Evolutionary conservation across 2,329 filamentous ascomycete genomes (phyloP).

Genomic region (Calycina marina): DNA sequence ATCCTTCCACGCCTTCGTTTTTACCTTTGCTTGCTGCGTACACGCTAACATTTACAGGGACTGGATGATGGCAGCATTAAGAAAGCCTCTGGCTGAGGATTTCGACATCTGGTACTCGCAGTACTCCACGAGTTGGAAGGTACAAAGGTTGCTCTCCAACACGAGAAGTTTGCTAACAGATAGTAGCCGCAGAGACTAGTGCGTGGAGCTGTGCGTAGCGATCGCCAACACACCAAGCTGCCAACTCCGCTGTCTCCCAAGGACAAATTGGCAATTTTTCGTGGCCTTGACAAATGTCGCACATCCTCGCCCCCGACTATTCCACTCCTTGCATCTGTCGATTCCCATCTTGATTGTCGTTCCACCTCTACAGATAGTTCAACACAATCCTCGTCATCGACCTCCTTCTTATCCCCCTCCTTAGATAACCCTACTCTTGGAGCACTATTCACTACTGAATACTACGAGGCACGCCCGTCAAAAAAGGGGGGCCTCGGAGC

Average conservation of each 20-base stretch:
- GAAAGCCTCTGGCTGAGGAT: neutral
- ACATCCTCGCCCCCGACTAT: neutral
- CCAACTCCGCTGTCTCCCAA: neutral
- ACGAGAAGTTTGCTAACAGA: neutral
- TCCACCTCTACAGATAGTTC: neutral
- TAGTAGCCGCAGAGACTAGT: neutral
- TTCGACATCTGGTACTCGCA: neutral
- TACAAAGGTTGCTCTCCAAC: neutral
- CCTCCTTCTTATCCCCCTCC: conserved; percentile 1
- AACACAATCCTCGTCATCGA: neutral
- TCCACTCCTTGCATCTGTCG: conserved; percentile 1
- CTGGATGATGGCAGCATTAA: neutral
- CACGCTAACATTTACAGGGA: neutral
- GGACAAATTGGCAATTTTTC: neutral
- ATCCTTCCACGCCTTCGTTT: too few species aligned
- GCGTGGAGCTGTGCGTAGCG: neutral
- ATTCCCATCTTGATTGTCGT: neutral
- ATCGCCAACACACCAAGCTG: neutral
- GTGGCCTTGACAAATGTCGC: neutral
- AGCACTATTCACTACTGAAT: conserved; percentile 12
- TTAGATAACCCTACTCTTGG: neutral
- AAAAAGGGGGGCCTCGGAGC: conserved; percentile 18
- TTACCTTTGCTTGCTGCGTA: neutral
- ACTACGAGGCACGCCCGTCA: conserved; percentile 17
- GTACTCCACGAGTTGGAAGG: neutral